Evolutionary conservation across 2,329 filamentous ascomycete genomes (phyloP), one percentile per base, ranked within the genome.

Genomic region (Trichoderma aggressivum): DNA sequence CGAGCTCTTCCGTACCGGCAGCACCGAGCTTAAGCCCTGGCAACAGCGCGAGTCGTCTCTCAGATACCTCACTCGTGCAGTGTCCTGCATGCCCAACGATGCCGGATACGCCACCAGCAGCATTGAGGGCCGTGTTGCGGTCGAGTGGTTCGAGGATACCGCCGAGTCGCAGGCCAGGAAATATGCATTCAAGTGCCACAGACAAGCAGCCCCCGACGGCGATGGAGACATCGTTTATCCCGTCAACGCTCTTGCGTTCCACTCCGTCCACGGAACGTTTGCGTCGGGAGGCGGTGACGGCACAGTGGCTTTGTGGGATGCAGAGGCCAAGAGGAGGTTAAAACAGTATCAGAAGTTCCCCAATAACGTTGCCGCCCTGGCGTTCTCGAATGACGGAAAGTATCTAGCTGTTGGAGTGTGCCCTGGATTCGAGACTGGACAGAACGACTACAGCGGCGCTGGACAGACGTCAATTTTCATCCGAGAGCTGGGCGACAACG

Each of bases 181-280:
- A 81, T 99, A 98, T 80, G 96, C 96, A 16, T 99, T 99, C 88
- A 99, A 99, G 82, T 99, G 96, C 82, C 96, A 99, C 82, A 89
- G 96, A 5, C 93, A 97, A 80, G 87, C 90, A 1, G 86, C 85
- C 11, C 82, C 88, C 2, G 87, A 90, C 53, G 86, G 86, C 11
- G 87, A 87, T 50, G 89, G 86, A 34, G 94, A 97, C 77, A 87
- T 97, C 5, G 93, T 98, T 3, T 97, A 94, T 78, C 94, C 94
- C 0, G 94, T 98, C 75, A 96, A 98, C 78, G 92, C 94, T 3
- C 86, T 98, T 8, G 90, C 93, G 1, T 98, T 97, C 83, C 94
- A 98, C 80, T 93, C 94, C 0, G 82, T 91, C 4, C 87, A 89
- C 77, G 93, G 93, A 73, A 97, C 94, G 0, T 97, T 98, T 80